These are phyloP conservation scores for Paraphoma sp. DNA, from an alignment of 2,329 filamentous ascomycete genomes.

Conservation along the genomic window DNA sequence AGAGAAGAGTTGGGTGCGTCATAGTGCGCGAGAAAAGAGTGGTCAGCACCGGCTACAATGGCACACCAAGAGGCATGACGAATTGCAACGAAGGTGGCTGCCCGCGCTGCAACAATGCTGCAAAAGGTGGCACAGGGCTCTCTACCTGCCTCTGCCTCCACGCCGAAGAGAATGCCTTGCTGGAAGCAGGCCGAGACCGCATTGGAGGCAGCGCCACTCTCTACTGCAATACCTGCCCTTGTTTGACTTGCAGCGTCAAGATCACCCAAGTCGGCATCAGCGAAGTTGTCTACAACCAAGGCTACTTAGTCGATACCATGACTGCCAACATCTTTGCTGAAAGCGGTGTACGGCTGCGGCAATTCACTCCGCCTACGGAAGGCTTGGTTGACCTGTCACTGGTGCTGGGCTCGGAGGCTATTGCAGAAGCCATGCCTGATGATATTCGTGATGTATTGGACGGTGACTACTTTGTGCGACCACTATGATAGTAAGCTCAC, in stretches of 20 bases:
- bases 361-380: conserved; percentile 72
- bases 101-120: conserved; percentile 79
- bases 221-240: conserved; percentile 96
- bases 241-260: conserved; percentile 97
- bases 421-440: conserved; percentile 3
- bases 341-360: conserved; percentile 82
- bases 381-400: conserved; percentile 41
- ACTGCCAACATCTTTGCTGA: conserved; percentile 82
- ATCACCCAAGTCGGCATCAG: conserved; percentile 95
- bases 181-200: conserved; percentile 91
- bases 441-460: conserved; percentile 32
- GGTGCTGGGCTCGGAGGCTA: conserved; percentile 2
- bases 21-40: conserved; percentile 86
- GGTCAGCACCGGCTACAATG: conserved; percentile 96
- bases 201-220: conserved; percentile 82
- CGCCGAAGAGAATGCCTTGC: conserved; percentile 94
- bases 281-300: conserved; percentile 93
- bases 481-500: conserved; percentile 2
- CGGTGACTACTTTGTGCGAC: conserved; percentile 31
- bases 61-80: conserved; percentile 84
- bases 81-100: conserved; percentile 97
- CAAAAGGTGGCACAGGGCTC: conserved; percentile 73
- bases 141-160: conserved; percentile 95
- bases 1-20: conserved; percentile 92
- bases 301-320: conserved; percentile 89